Evolutionary conservation across 352 stramenopile species (phyloP), one percentile per base, ranked within the genome.

Genomic region (Hyaloperonospora brassicae): DNA sequence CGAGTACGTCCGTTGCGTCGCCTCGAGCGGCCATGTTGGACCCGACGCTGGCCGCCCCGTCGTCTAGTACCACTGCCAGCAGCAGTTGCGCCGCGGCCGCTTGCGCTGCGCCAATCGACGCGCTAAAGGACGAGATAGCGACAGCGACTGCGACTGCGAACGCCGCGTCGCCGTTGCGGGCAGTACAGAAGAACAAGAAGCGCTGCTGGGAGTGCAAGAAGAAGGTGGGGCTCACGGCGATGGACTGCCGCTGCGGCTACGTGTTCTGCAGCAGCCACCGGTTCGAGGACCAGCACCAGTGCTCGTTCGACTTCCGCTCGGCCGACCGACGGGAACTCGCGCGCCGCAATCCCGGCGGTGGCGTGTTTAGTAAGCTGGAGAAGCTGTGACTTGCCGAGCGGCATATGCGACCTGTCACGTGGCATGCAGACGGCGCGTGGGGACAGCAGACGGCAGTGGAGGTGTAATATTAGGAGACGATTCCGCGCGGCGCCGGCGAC

Each of bases 121-220:
- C 48, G 14, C 35, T 58, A 0, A 50, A 52, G 30, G 72, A 71
- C 5, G 66, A 68, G 39, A 42, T 54, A 8, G 7, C 27, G 27
- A 31, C 3, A 3, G 27, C 27, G 3, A 31, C 27, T 31, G 3
- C 27, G 7, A 8, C 27, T 3, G 3, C 27, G 27, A 31, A 3
- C 27, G 27, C 27, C 27, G 3, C 27, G 27, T 31, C 7, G 27
- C 27, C 3, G 27, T 31, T 69, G 17, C 79, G 75, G 45, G 57
- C 63, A 22, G 69, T 90, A 43, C 87, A 96, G 72, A 95, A 89
- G 68, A 96, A 95, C 70, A 85, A 88, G 55, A 92, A 90, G 59
- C 79, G 84, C 24, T 96, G 87, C 75, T 95, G 84, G 73, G 77
- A 89, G 53, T 96, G 87, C 76, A 91, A 87, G 69, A 95, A 95